Percentiles rank a stretch among this genome's conserved stretches.
phyloP scores from a whole-genome alignment of 768 basidiomycete species.

The Polyporus arcularius region DNA sequence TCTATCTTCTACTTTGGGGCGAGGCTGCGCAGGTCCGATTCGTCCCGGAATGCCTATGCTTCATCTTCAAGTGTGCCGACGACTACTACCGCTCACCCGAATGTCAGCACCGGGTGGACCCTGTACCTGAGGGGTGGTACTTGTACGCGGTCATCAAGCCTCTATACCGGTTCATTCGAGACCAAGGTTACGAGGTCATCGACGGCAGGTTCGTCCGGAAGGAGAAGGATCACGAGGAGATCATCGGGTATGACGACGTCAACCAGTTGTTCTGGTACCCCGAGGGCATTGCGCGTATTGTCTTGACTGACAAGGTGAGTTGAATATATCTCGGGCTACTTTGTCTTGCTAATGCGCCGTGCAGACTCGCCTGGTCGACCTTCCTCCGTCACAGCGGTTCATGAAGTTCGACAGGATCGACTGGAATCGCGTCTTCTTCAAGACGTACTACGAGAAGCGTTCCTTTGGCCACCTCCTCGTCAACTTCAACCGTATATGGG shows the following conservation, averaged over 20 bases:
- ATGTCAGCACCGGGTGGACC: constrained; percentile 89
- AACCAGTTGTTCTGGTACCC: constrained; percentile 99
- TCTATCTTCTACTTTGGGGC: constrained; percentile 96
- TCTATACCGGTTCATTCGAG: constrained; percentile 92
- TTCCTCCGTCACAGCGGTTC: constrained; percentile 47
- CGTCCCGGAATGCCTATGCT: constrained; percentile 94
- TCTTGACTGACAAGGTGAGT: constrained; percentile 80
- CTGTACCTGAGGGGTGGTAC: constrained; percentile 95
- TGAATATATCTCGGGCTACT: background rate
- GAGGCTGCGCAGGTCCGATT: constrained; percentile 98
- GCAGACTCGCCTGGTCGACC: constrained; percentile 87
- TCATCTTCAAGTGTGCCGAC: constrained; percentile 99
- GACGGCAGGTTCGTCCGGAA: constrained; percentile 93
- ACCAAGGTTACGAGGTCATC: constrained; percentile 95
- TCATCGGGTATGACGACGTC: constrained; percentile 98
- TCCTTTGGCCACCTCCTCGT: constrained; percentile 96
- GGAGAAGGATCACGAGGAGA: constrained; percentile 90
- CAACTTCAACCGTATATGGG: constrained; percentile 99
- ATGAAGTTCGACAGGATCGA: too few species aligned
- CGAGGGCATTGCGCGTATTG: constrained; percentile 93
- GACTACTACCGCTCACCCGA: constrained; percentile 99
- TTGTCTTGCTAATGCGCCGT: background rate
- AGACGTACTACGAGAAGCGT: constrained; percentile 65
- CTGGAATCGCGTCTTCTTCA: too few species aligned
- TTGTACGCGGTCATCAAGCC: constrained; percentile 89